Conservation (phyloP, 2,329 filamentous ascomycete genomes). For the Phialemoniopsis sp. region DNA sequence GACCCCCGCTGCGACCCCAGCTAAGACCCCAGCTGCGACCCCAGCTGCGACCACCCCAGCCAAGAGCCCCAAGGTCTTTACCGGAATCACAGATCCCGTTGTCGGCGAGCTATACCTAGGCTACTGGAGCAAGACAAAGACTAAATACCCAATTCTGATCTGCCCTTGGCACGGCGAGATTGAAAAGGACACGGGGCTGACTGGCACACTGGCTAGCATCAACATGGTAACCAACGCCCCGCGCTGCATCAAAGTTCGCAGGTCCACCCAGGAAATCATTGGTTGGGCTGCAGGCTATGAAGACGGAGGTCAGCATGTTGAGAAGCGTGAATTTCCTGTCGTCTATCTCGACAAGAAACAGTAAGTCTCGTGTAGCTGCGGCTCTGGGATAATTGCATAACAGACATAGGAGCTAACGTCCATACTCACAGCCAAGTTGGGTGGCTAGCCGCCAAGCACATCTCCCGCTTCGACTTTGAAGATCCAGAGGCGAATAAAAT, state of each 20-base stretch:
- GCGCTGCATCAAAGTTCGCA: conserved; percentile 26
- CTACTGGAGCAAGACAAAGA: conserved; percentile 17
- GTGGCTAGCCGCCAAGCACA: conserved; percentile 14
- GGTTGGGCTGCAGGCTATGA: conserved; percentile 31
- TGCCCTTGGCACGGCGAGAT: conserved; percentile 26
- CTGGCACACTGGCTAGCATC: conserved; percentile 18
- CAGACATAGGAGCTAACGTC: no score
- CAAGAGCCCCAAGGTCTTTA: conserved; percentile 2
- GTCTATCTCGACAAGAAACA: conserved; percentile 27
- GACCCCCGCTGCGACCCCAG: not conserved
- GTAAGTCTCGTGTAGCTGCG: no score
- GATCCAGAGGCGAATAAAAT: conserved; percentile 7
- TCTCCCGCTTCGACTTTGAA: conserved; percentile 14
- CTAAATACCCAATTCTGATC: conserved; percentile 28
- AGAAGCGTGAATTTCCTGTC: conserved; percentile 30
- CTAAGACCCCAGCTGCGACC: no score
- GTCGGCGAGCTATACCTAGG: conserved; percentile 27
- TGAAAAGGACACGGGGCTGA: conserved; percentile 17
- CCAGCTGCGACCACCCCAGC: not conserved
- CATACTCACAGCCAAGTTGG: conserved; percentile 11
- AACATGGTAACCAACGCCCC: conserved; percentile 23
- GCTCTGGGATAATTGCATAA: no score
- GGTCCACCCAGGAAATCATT: conserved; percentile 17
- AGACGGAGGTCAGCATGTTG: conserved; percentile 24
- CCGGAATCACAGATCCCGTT: conserved; percentile 18